phyloP scores from a whole-genome alignment of 176 grass and related monocot species.

The Aegilops umbellulata region DNA sequence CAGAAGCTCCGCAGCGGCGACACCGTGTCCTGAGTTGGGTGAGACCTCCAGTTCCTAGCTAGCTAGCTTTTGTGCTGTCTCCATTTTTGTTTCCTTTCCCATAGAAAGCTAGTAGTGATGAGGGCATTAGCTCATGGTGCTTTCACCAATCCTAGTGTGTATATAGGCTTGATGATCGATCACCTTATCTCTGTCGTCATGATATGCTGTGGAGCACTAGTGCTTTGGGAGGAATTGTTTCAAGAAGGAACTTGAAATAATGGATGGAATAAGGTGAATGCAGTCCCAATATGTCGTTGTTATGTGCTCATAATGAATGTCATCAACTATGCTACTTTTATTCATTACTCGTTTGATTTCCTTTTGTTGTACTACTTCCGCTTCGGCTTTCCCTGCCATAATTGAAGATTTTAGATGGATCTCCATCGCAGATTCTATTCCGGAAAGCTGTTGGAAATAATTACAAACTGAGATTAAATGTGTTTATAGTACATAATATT shows the following conservation, averaged over 20 bases:
- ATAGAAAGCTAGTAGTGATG: slow-evolving; percentile 12
- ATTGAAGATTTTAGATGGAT: background rate
- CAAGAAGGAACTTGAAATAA: slow-evolving; percentile 18
- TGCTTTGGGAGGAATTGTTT: slow-evolving; percentile 17
- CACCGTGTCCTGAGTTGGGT: slow-evolving; percentile 43
- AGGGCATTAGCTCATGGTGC: background rate
- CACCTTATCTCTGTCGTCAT: slow-evolving; percentile 5
- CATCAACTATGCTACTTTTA: background rate
- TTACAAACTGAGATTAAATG: background rate
- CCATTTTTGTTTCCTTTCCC: slow-evolving; percentile 20
- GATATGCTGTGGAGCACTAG: background rate
- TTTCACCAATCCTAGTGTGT: slow-evolving; percentile 24
- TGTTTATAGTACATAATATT: background rate
- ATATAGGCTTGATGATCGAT: slow-evolving; percentile 21
- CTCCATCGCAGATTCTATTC: background rate
- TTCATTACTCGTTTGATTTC: slow-evolving; percentile 2
- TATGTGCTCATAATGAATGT: slow-evolving; percentile 17
- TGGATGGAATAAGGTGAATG: slow-evolving; percentile 18
- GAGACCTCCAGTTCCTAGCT: slow-evolving; percentile 25
- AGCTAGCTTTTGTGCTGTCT: background rate
- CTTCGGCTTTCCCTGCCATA: background rate
- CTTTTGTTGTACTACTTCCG: background rate
- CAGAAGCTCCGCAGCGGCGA: slow-evolving; percentile 58
- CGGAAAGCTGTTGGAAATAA: background rate
- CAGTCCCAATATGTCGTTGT: background rate